A percentile compares a stretch with the other conserved stretches of the same genome.
phyloP scores from a whole-genome alignment of 768 basidiomycete species.

The Serendipita vermifera region DNA sequence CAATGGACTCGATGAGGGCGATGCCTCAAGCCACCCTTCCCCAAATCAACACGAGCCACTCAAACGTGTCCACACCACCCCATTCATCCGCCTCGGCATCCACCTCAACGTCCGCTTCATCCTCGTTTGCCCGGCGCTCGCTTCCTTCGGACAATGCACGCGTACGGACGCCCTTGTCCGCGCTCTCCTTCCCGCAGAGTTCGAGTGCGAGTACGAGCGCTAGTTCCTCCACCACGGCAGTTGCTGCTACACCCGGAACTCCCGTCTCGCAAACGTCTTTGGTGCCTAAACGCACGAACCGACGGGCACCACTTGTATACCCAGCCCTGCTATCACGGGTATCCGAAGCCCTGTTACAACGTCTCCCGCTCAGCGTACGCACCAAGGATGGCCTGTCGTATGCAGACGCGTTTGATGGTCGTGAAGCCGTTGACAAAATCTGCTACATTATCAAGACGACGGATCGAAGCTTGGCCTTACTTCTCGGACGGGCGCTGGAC shows the following conservation, averaged over 20 bases:
- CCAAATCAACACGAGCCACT: not conserved
- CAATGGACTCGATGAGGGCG: not conserved
- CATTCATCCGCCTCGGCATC: too few relatives aligned
- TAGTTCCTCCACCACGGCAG: constrained; percentile 6
- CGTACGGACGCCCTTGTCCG: constrained; percentile 17
- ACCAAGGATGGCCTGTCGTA: constrained; percentile 93
- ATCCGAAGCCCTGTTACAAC: constrained; percentile 81
- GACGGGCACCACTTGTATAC: constrained; percentile 69
- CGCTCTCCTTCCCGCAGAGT: constrained; percentile 16
- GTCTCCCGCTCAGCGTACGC: constrained; percentile 62
- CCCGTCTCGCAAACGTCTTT: constrained; percentile 26
- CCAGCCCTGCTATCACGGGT: constrained; percentile 94
- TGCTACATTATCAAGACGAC: constrained; percentile 98
- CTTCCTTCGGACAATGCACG: constrained; percentile 17
- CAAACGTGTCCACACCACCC: too few relatives aligned
- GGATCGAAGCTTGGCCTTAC: constrained; percentile 85
- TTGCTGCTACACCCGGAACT: constrained; percentile 24
- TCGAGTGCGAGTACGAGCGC: constrained; percentile 13
- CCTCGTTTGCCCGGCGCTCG: constrained; percentile 21
- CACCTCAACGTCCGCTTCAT: constrained; percentile 16
- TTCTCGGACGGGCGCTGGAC: constrained; percentile 91
- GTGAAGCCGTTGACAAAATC: constrained; percentile 94
- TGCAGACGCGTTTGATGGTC: constrained; percentile 91
- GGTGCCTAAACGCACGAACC: constrained; percentile 23
- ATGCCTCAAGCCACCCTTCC: not conserved